A percentile compares a stretch with the other conserved stretches of the same genome.
These are phyloP conservation scores for Calophaca sinica DNA, from an alignment of 306 rosid genomes.

Conservation along the genomic window DNA sequence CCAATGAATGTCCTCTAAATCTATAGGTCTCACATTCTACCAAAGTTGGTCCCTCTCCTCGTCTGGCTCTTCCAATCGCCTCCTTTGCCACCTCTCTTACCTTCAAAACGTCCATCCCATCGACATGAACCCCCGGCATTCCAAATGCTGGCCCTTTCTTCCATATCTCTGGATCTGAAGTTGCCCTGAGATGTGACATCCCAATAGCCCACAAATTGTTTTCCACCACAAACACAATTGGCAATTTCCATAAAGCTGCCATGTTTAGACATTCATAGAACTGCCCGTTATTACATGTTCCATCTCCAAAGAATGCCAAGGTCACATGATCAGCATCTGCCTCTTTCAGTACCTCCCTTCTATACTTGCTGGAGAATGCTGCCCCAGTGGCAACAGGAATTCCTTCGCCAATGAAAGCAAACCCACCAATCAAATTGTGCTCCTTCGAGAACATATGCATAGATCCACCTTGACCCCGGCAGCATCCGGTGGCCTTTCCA, in stretches of 20 bases:
- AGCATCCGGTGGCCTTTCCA: slow-evolving; percentile 96
- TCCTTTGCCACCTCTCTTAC: slow-evolving; percentile 98
- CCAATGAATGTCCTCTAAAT: slow-evolving; percentile 98
- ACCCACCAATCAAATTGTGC: slow-evolving; percentile 88
- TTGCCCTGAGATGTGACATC: slow-evolving; percentile 94
- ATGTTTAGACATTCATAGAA: slow-evolving; percentile 96
- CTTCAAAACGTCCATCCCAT: slow-evolving; percentile 99
- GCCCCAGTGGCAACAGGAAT: slow-evolving; percentile 98
- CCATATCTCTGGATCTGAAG: slow-evolving; percentile 99
- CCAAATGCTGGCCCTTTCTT: slow-evolving; percentile 99
- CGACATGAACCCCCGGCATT: slow-evolving; percentile 97
- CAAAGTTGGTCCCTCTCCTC: slow-evolving; percentile 97
- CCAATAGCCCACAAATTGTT: slow-evolving; percentile 99
- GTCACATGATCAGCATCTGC: slow-evolving; percentile 79
- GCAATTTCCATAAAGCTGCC: slow-evolving; percentile 98
- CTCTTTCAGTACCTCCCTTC: slow-evolving; percentile 80
- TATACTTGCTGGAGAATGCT: slow-evolving; percentile 80
- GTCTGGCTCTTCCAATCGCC: slow-evolving; percentile 90
- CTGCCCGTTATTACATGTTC: slow-evolving; percentile 96
- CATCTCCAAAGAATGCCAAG: slow-evolving; percentile 92
- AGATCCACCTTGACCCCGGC: slow-evolving; percentile 99
- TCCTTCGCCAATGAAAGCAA: slow-evolving; percentile 99
- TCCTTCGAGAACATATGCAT: slow-evolving; percentile 99
- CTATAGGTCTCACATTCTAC: slow-evolving; percentile 98
- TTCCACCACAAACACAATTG: slow-evolving; percentile 96